Percentiles rank a stretch among this genome's conserved stretches.
phyloP scores from a whole-genome alignment of 164 flowering plant species.

The Berberis thunbergii region DNA sequence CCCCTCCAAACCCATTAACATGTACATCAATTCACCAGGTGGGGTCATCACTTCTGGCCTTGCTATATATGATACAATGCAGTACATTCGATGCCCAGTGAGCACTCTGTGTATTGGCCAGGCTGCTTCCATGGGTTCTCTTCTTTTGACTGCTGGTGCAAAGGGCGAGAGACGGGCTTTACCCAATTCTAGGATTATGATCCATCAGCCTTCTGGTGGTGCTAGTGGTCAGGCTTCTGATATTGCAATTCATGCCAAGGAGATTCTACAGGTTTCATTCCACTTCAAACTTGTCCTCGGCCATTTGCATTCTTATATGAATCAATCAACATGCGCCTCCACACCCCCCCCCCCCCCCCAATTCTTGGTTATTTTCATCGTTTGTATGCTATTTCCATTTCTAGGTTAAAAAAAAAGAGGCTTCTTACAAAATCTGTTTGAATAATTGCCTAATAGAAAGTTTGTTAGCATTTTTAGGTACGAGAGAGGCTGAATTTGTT shows the following conservation, averaged over 20 bases:
- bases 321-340: no score
- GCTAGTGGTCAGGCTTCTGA: slow-evolving; percentile 85
- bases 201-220: slow-evolving; percentile 97
- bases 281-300: no score
- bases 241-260: slow-evolving; percentile 77
- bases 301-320: no score
- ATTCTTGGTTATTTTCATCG: no score
- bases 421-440: no score
- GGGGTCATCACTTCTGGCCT: slow-evolving; percentile 96
- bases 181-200: slow-evolving; percentile 90
- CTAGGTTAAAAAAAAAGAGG: no score
- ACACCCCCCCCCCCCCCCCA: no score
- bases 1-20: slow-evolving; percentile 81
- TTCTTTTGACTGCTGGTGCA: slow-evolving; percentile 89
- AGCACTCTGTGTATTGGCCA: slow-evolving; percentile 89
- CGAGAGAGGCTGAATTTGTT: slow-evolving; percentile 73
- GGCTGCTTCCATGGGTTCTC: slow-evolving; percentile 94
- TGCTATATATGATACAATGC: slow-evolving; percentile 96
- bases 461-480: slow-evolving; percentile 17
- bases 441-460: no score
- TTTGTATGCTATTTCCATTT: no score
- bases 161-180: slow-evolving; percentile 80
- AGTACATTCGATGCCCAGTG: slow-evolving; percentile 78
- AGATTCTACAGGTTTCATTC: slow-evolving; percentile 31
- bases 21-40: slow-evolving; percentile 96